Evolutionary conservation across 768 basidiomycete species (phyloP), one percentile per base, ranked within the genome.

Genomic region (Russula lepida): DNA sequence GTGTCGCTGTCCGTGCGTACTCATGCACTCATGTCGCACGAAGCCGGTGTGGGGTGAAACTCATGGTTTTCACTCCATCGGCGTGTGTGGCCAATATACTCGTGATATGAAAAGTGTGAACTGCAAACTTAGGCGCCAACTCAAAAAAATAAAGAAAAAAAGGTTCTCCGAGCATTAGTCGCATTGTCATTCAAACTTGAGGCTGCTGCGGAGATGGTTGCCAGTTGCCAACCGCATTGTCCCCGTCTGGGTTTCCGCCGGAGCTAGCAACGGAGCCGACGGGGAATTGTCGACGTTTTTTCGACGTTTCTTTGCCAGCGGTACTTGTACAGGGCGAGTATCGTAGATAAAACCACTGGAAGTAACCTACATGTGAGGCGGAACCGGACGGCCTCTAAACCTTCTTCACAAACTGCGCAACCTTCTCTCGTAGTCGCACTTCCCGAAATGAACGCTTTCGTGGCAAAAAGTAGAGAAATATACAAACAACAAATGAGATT

Each of bases 221-320:
- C 60, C 50, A 51, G 50, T 52, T 52, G 50, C 60, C 39, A 57
- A 33, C 32, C 43, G 30, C 23, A 21, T 55, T 50, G 60, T 50
- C 28, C 39, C 50, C 60, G 41, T 21, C 19, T 50, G 23, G 25
- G 35, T 52, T 39, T 55, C 8, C 19, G 33, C 47, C 49, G 55
- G 12, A 15, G 41, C 25, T 21, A 25, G n/a, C 39, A 21, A 48
- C 47, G 51, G 46, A 44, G 43, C 54, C 27, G 56, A 35, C 51
- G 64, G 64, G 33, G 62, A 65, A 65, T 64, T 35, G 53, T 65
- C 64, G 64, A 65, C 23, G 39, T 28, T 53, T 54, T 59, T 6
- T 64, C 56, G 64, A 58, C 44, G 53, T 46, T 56, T 57, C 60
- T 52, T 52, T 47, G 60, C 23, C 55, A 3, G 56, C 43, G 50